Percentiles rank a stretch among this genome's conserved stretches.
These are phyloP conservation scores for Aspergillus olivimuriae DNA, from an alignment of 495 filamentous ascomycete genomes.

Conservation along the genomic window DNA sequence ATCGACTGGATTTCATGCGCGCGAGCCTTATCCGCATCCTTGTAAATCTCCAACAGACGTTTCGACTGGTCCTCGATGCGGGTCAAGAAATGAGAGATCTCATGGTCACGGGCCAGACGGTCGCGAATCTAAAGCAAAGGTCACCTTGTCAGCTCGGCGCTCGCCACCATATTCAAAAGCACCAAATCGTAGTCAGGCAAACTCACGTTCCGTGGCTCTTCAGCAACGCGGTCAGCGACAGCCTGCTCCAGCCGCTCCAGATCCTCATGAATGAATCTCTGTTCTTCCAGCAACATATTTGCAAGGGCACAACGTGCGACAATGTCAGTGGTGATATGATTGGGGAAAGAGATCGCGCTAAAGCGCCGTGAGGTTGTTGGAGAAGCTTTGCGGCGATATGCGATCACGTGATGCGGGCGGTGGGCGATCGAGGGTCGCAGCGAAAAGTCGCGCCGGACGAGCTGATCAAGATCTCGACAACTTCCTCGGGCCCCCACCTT, in stretches of 20 bases:
- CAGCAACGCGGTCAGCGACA: constrained; percentile 77
- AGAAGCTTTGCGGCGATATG: constrained; percentile 25
- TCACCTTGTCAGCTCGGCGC: too few species aligned
- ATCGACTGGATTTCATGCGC: constrained; percentile 78
- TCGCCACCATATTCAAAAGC: constrained; percentile 14
- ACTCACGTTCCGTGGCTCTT: constrained; percentile 83
- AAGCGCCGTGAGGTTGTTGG: too few species aligned
- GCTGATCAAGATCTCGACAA: neutral
- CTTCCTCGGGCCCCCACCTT: neutral
- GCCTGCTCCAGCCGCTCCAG: constrained; percentile 91
- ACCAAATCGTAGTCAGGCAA: neutral
- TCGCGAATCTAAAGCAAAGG: constrained; percentile 63
- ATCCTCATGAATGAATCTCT: constrained; percentile 90
- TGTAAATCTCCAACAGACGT: constrained; percentile 77
- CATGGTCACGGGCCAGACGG: constrained; percentile 79
- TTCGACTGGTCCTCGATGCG: constrained; percentile 81
- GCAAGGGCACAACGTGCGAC: too few species aligned
- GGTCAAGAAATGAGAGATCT: constrained; percentile 77
- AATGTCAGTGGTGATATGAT: neutral
- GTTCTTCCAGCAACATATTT: constrained; percentile 83
- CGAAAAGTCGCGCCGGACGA: constrained; percentile 1
- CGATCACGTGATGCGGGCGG: constrained; percentile 25
- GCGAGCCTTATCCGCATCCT: constrained; percentile 63
- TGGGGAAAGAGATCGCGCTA: constrained; percentile 8
- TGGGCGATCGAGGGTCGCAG: constrained; percentile 26